Evolutionary conservation across 225 moss, liverwort and hornwort genomes (phyloP).

Genomic region (Sphagnum contortum): DNA sequence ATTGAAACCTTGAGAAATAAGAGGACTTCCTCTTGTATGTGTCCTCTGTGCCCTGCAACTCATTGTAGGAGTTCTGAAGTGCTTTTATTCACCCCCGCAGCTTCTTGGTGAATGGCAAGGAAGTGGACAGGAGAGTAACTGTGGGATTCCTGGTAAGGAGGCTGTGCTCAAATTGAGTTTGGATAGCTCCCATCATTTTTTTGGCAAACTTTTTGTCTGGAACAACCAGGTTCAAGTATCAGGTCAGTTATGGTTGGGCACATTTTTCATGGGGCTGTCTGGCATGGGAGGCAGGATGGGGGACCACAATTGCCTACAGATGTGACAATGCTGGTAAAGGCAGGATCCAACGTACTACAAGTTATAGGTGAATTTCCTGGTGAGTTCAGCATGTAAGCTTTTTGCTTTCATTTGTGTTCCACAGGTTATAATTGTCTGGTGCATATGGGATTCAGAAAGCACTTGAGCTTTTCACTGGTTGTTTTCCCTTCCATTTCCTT

Average conservation of each 20-base stretch:
- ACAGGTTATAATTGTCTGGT: no score
- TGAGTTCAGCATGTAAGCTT: slow-evolving; percentile 10
- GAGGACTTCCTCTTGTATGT: background rate
- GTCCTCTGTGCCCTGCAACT: no score
- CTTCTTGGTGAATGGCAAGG: slow-evolving; percentile 66
- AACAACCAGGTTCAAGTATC: background rate
- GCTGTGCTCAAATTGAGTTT: background rate
- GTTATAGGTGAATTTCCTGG: slow-evolving; percentile 71
- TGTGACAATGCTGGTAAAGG: slow-evolving; percentile 57
- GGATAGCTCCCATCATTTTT: no score
- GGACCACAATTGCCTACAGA: slow-evolving; percentile 91
- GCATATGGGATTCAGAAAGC: no score
- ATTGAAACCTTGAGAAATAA: background rate
- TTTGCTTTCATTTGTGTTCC: no score
- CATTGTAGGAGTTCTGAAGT: no score
- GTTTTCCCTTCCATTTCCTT: no score
- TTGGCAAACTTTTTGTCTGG: no score
- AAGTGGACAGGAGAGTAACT: slow-evolving; percentile 64
- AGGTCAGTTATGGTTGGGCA: background rate
- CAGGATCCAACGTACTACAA: slow-evolving; percentile 82
- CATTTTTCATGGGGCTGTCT: background rate
- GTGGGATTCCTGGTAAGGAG: slow-evolving; percentile 28
- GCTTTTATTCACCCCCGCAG: slow-evolving; percentile 15
- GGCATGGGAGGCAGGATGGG: slow-evolving; percentile 45
- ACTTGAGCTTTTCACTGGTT: no score